A percentile compares a stretch with the other conserved stretches of the same genome.
Conservation (phyloP, 306 rosid genomes). For the Prosopis cineraria region DNA sequence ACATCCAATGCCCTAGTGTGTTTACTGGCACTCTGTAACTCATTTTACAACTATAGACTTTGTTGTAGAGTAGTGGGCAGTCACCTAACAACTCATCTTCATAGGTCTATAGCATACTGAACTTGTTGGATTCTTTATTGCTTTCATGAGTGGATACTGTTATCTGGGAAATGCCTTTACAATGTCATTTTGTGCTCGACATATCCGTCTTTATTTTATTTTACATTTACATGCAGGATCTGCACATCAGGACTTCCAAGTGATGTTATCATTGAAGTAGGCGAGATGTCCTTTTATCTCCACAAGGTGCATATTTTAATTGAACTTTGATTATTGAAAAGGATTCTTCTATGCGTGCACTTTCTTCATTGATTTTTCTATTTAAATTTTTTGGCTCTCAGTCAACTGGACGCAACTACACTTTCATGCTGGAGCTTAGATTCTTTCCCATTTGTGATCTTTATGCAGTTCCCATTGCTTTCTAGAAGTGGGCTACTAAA, state of each 20-base stretch:
- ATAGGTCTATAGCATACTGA: neutral
- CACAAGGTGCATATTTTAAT: slow-evolving; percentile 66
- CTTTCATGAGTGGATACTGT: neutral
- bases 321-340: slow-evolving; percentile 18
- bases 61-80: neutral
- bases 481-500: slow-evolving; percentile 84
- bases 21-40: neutral
- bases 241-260: slow-evolving; percentile 84
- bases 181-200: neutral
- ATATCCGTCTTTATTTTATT: slow-evolving; percentile 5
- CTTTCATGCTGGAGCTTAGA: slow-evolving; percentile 21
- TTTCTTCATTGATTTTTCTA: neutral
- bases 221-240: slow-evolving; percentile 50
- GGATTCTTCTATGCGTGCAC: slow-evolving; percentile 1
- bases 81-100: neutral
- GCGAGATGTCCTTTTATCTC: slow-evolving; percentile 68
- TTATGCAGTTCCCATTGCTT: slow-evolving; percentile 81
- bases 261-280: slow-evolving; percentile 68
- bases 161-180: slow-evolving; percentile 5
- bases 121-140: neutral
- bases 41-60: neutral
- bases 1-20: neutral
- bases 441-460: slow-evolving; percentile 14
- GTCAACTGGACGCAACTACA: neutral
- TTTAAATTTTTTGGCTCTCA: neutral